A percentile compares a stretch with the other conserved stretches of the same genome.
Evolutionary conservation across 164 flowering plant genomes (phyloP).

Genomic region (Vitis amurensis): DNA sequence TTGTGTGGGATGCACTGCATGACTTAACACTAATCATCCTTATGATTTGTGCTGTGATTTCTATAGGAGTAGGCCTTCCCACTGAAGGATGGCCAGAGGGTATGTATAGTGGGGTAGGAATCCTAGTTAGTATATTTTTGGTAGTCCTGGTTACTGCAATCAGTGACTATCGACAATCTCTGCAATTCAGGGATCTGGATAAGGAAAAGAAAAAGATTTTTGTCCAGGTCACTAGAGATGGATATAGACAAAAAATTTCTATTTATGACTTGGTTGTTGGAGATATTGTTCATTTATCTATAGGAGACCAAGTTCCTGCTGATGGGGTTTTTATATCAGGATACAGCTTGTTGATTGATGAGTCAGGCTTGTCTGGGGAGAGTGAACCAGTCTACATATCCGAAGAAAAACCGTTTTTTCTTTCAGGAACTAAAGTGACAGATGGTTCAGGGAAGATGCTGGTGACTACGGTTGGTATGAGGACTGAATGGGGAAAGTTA

Average conservation of each 20-base stretch:
- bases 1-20: constrained; percentile 40
- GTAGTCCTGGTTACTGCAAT: constrained; percentile 40
- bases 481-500: constrained; percentile 46
- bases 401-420: constrained; percentile 32
- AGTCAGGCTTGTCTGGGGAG: constrained; percentile 39
- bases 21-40: constrained; percentile 37
- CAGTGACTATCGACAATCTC: constrained; percentile 37
- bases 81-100: constrained; percentile 44
- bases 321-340: constrained; percentile 40
- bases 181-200: constrained; percentile 39
- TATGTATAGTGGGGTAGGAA: constrained; percentile 35
- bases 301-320: constrained; percentile 42
- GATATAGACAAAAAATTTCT: constrained; percentile 28
- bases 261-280: constrained; percentile 39
- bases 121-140: constrained; percentile 30
- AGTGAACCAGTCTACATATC: constrained; percentile 33
- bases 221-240: constrained; percentile 36
- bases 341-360: constrained; percentile 32
- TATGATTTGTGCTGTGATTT: constrained; percentile 34
- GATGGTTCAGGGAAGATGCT: constrained; percentile 42
- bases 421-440: constrained; percentile 40
- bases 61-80: constrained; percentile 38
- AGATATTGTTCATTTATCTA: constrained; percentile 34
- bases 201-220: constrained; percentile 36
- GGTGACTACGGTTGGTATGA: constrained; percentile 44